Percentiles rank a stretch among this genome's conserved stretches.
These are phyloP conservation scores for Ogataea paraovalis DNA, from an alignment of 805 yeast species.

Conservation along the genomic window DNA sequence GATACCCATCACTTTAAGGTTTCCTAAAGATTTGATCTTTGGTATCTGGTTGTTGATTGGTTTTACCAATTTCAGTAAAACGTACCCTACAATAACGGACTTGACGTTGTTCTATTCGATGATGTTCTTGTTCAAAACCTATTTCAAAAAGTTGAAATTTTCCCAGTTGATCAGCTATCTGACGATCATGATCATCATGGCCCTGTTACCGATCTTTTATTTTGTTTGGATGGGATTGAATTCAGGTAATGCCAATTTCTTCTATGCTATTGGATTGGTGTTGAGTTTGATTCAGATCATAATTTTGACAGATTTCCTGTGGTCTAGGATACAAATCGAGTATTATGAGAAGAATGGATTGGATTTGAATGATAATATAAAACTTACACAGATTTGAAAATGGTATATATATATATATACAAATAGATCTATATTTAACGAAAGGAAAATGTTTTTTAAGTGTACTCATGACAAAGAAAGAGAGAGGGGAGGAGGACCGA, in stretches of 20 bases:
- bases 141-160: conserved; percentile 26
- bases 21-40: conserved; percentile 36
- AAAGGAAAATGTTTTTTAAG: no score
- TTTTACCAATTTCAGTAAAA: conserved; percentile 58
- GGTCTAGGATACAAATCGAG: conserved; percentile 74
- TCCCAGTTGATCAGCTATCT: conserved; percentile 27
- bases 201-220: conserved; percentile 84
- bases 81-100: conserved; percentile 86
- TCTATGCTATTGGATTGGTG: conserved; percentile 86
- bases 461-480: no score
- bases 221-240: conserved; percentile 93
- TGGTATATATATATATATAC: background rate
- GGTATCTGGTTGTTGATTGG: conserved; percentile 38
- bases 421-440: no score
- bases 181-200: conserved; percentile 32
- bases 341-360: conserved; percentile 43
- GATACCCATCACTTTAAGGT: conserved; percentile 70
- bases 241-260: conserved; percentile 93
- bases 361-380: conserved; percentile 34
- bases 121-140: conserved; percentile 27
- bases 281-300: conserved; percentile 68
- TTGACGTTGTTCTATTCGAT: conserved; percentile 39
- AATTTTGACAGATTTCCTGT: conserved; percentile 68
- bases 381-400: conserved; percentile 46
- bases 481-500: no score